Evolutionary conservation across 2,329 filamentous ascomycete genomes (phyloP), one percentile per base, ranked within the genome.

Genomic region (Aureobasidium zeae): DNA sequence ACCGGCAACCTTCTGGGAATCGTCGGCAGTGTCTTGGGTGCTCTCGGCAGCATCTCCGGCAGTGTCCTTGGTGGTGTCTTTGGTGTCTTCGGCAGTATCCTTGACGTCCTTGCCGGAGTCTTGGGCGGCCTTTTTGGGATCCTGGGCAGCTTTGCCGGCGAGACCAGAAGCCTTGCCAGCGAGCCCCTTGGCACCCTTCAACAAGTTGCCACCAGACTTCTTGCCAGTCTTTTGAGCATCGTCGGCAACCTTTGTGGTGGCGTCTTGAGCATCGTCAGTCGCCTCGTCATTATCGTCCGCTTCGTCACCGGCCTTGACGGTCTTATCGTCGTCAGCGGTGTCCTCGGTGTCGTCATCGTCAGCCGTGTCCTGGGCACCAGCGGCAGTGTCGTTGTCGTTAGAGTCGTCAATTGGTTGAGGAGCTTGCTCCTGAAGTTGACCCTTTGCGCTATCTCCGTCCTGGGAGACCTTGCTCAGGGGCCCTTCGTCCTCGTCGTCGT

Each of bases 391-490:
- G 9, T 57, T 54, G 28, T 62, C 60, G 7, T 66, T 60, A 28
- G 61, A 59, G 26, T 67, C 62, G 28, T 64, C 61, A 45, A 69
- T 60, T 35, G 68, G 67, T 53, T 70, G 64, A 4, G 67, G 67
- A 46, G 66, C 66, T 22, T 61, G 58, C 52, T 69, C 59, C 49
- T 68, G 58, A 37, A 71, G 63, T 20, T 60, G 59, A 49, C 69
- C 59, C 48, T 69, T 57, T 38, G 65, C 62, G 17, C 68, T 60
- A 36, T 66, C 63, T 44, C 61, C 64, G 32, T 63, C 63, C 52
- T 70, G 60, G 43, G 66, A 67, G 30, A 71, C 67, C 55, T 71
- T 71, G 57, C 64, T 66, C 52, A 61, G 53, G 17, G 58, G 56
- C 28, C 54, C 59, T 31, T 63, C 54, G 33, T 58, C 59, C 22